Conservation (phyloP, 495 filamentous ascomycete species). For the Penicillium argentinense region DNA sequence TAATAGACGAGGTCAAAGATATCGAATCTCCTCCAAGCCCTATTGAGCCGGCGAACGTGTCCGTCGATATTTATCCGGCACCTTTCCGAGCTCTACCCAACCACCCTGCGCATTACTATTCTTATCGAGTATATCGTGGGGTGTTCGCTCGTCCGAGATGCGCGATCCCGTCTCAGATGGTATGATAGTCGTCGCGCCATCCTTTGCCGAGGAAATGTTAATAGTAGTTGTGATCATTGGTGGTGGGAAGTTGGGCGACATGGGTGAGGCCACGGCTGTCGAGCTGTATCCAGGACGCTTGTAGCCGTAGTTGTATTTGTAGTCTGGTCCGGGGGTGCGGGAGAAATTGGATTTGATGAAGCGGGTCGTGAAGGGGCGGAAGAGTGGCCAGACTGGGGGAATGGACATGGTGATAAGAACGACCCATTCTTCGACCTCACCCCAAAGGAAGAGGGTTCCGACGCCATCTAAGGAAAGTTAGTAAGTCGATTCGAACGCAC, state of each 20-base stretch:
- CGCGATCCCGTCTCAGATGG: slow-evolving; percentile 11
- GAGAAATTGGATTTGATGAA: slow-evolving; percentile 22
- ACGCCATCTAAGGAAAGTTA: slow-evolving; percentile 15
- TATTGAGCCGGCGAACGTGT: not conserved
- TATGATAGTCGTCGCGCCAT: not conserved
- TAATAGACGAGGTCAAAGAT: not conserved
- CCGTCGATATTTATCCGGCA: slow-evolving; percentile 2
- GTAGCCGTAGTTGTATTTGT: slow-evolving; percentile 9
- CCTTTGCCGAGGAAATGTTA: slow-evolving; percentile 18
- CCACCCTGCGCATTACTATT: slow-evolving; percentile 1
- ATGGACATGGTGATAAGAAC: slow-evolving; percentile 31
- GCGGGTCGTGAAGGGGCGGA: slow-evolving; percentile 24
- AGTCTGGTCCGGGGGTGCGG: slow-evolving; percentile 9
- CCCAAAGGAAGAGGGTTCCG: slow-evolving; percentile 24
- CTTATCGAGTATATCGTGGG: slow-evolving; percentile 10
- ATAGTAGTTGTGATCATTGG: slow-evolving; percentile 25
- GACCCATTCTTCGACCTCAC: slow-evolving; percentile 29
- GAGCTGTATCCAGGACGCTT: slow-evolving; percentile 9
- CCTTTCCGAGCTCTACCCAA: slow-evolving; percentile 19
- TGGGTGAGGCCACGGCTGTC: slow-evolving; percentile 10
- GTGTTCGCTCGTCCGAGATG: slow-evolving; percentile 5
- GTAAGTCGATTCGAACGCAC: not conserved
- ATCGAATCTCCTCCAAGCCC: not conserved
- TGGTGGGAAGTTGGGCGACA: slow-evolving; percentile 16
- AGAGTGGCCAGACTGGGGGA: slow-evolving; percentile 26